phyloP scores from a whole-genome alignment of 2,329 filamentous ascomycete species.

The Beauveria brongniartii region DNA sequence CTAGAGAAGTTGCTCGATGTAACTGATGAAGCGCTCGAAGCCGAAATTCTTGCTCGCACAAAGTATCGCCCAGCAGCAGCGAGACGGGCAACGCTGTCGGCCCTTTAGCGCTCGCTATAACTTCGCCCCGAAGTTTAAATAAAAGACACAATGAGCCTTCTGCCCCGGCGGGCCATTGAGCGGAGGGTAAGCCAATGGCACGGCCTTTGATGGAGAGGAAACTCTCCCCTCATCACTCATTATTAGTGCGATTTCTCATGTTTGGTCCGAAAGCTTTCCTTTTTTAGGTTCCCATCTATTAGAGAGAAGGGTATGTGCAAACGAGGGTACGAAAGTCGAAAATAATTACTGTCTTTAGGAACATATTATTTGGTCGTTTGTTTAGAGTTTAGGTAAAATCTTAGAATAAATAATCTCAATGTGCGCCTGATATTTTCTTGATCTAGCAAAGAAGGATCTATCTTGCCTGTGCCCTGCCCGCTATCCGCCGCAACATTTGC shows the following conservation, averaged over 20 bases:
- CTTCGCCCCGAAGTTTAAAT: neutral
- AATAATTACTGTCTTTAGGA: neutral
- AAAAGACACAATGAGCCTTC: neutral
- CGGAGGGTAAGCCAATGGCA: too few relatives aligned
- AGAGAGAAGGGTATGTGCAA: neutral
- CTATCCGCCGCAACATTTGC: too few relatives aligned
- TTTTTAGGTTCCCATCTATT: neutral
- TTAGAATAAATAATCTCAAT: too few relatives aligned
- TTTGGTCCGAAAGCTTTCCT: neutral
- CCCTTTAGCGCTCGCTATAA: too few relatives aligned
- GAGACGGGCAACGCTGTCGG: neutral
- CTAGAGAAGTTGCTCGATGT: neutral
- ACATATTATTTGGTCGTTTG: neutral
- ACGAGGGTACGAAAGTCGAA: neutral
- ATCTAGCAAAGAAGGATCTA: too few relatives aligned
- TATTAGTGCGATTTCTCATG: neutral
- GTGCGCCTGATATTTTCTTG: too few relatives aligned
- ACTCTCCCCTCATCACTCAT: neutral
- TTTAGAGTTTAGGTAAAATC: too few relatives aligned
- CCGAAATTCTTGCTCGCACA: neutral
- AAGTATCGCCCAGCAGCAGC: neutral
- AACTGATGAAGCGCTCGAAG: neutral
- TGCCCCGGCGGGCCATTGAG: too few relatives aligned
- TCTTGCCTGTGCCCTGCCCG: too few relatives aligned
- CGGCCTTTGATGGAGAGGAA: neutral